Evolutionary conservation across 2,329 filamentous ascomycete genomes (phyloP).

Genomic region (Lasiodiplodia citricola): DNA sequence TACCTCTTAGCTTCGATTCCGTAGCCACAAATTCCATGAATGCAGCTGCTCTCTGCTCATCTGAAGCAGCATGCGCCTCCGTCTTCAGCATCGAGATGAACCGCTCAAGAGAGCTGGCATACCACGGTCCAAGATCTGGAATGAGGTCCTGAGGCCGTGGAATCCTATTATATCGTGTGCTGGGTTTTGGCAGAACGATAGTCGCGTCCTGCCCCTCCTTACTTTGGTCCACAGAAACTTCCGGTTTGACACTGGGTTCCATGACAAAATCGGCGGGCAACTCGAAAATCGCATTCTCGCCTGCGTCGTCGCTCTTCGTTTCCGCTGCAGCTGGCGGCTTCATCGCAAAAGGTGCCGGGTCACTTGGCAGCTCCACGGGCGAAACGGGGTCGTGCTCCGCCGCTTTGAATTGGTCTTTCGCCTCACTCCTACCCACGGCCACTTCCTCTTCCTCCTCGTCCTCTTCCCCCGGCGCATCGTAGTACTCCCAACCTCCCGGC

Average conservation of each 20-base stretch:
- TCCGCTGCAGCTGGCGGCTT: neutral
- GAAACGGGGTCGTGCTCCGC: conserved; percentile 32
- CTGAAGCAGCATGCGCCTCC: conserved; percentile 54
- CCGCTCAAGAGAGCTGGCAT: conserved; percentile 59
- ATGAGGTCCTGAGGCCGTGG: conserved; percentile 42
- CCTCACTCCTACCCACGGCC: conserved; percentile 37
- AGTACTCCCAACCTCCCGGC: conserved; percentile 46
- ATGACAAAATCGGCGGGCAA: conserved; percentile 27
- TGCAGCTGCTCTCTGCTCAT: conserved; percentile 59
- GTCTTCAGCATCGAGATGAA: conserved; percentile 61
- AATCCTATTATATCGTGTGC: conserved; percentile 5
- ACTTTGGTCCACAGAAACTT: neutral
- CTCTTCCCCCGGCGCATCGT: conserved; percentile 24
- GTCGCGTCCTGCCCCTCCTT: neutral
- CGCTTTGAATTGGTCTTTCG: conserved; percentile 34
- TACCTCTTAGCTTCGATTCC: conserved; percentile 44
- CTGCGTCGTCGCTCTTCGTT: neutral
- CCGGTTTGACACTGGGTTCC: neutral
- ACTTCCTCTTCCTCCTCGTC: conserved; percentile 39
- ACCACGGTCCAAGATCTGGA: conserved; percentile 63
- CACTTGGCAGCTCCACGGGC: conserved; percentile 25
- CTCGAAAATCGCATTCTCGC: neutral
- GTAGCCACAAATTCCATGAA: conserved; percentile 56
- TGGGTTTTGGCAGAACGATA: neutral
- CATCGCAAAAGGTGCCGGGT: neutral